Conservation (phyloP, 2,329 filamentous ascomycete genomes). For the Lasiodiplodia sp. region DNA sequence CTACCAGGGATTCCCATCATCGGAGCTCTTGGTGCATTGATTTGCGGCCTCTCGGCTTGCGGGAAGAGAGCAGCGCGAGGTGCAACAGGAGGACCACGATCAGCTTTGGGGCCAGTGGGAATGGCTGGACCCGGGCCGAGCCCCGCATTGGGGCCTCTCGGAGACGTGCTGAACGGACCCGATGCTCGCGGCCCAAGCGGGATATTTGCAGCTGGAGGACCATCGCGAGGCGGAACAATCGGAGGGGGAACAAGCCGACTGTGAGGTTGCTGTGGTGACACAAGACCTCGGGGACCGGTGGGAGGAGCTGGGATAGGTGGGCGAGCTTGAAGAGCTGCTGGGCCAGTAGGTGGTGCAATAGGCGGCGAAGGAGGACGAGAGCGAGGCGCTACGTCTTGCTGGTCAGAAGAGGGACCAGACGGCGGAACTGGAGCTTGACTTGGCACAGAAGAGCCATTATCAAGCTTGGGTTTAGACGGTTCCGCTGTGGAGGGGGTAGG, state of each 20-base stretch:
- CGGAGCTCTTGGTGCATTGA: constrained; percentile 41
- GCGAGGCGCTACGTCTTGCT: constrained; percentile 12
- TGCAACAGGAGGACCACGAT: constrained; percentile 36
- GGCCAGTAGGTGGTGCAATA: constrained; percentile 22
- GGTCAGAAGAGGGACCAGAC: constrained; percentile 27
- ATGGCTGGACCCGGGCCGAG: constrained; percentile 34
- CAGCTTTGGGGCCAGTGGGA: constrained; percentile 51
- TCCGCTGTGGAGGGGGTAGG: constrained; percentile 36
- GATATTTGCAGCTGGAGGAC: constrained; percentile 39
- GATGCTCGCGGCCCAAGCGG: constrained; percentile 41
- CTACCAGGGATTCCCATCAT: constrained; percentile 42
- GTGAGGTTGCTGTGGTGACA: constrained; percentile 24
- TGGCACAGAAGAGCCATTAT: neutral
- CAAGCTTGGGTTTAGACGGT: constrained; percentile 27
- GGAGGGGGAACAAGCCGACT: constrained; percentile 30
- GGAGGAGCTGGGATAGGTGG: constrained; percentile 24
- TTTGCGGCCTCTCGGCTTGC: constrained; percentile 40
- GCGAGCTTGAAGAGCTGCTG: constrained; percentile 25
- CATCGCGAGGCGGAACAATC: constrained; percentile 39
- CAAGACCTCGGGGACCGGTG: constrained; percentile 29
- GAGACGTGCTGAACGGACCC: constrained; percentile 43
- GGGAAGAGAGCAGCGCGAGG: constrained; percentile 44
- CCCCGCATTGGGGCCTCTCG: constrained; percentile 37
- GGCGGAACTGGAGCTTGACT: constrained; percentile 28
- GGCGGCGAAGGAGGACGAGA: constrained; percentile 29